Percentiles rank a stretch among this genome's conserved stretches.
Conservation (phyloP, 306 rosid genomes). For the Cicer chorassanicum region DNA sequence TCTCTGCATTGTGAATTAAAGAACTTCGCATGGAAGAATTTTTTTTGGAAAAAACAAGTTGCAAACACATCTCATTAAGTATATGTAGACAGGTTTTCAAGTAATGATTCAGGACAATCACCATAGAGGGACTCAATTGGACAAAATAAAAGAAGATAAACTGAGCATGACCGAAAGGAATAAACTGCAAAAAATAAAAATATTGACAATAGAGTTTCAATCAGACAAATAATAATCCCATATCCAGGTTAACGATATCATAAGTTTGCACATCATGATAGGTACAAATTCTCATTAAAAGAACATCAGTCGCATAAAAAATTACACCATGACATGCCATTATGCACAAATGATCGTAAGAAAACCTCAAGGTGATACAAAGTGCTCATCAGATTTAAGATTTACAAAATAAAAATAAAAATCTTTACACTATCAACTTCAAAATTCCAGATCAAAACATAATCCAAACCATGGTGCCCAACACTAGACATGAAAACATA, state of each 20-base stretch:
- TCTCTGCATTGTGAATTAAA: conserved; percentile 17
- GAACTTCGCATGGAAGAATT: conserved; percentile 8
- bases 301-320: conserved; percentile 15
- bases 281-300: conserved; percentile 6
- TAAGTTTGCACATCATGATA: no score
- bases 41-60: conserved; percentile 1
- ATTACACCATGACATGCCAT: conserved; percentile 18
- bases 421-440: conserved; percentile 12
- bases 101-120: conserved; percentile 21
- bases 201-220: background rate
- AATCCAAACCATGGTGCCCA: conserved; percentile 35
- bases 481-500: conserved; percentile 30
- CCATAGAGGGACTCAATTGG: conserved; percentile 9
- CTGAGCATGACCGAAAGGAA: background rate
- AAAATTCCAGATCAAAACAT: conserved; percentile 37
- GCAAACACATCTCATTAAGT: conserved; percentile 9
- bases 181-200: background rate
- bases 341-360: conserved; percentile 1
- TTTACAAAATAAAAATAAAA: background rate
- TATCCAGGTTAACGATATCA: background rate
- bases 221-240: background rate
- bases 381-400: conserved; percentile 30
- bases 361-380: background rate
- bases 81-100: conserved; percentile 21
- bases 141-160: conserved; percentile 23